Conservation (phyloP, 139 green algal genomes). For the Eudorina sp. region DNA sequence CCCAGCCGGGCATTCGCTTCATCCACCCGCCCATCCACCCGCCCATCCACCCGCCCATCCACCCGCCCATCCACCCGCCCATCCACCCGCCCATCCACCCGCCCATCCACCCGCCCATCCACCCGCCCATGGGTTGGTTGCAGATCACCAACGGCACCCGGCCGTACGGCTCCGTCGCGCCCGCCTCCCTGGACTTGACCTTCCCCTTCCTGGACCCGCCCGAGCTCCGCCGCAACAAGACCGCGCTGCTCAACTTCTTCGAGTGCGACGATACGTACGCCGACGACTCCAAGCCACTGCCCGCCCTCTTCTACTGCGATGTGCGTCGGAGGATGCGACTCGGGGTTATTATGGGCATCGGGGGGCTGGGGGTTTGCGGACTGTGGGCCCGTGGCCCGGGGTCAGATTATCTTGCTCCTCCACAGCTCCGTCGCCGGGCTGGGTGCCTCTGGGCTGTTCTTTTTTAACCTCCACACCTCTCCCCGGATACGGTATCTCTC, state of each 20-base stretch:
- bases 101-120: neutral
- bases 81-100: neutral
- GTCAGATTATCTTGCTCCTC: no score
- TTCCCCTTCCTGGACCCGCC: neutral
- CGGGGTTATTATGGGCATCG: no score
- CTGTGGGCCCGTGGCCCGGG: no score
- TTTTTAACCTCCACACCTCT: neutral
- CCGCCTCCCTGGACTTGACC: neutral
- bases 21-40: neutral
- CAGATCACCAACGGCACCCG: neutral
- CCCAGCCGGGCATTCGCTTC: neutral
- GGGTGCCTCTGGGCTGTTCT: neutral
- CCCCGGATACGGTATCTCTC: no score
- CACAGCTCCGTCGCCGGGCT: no score
- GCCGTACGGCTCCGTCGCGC: neutral
- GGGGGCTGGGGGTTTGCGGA: no score
- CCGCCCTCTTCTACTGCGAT: neutral
- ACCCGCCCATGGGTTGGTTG: no score
- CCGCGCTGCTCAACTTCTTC: neutral
- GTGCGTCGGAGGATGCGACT: neutral
- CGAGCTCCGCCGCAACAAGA: neutral
- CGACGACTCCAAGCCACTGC: neutral
- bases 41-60: neutral
- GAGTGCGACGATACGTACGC: neutral
- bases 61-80: neutral